These are phyloP conservation scores for Xylaria hypoxylon DNA, from an alignment of 2,329 filamentous ascomycete species.

Conservation along the genomic window DNA sequence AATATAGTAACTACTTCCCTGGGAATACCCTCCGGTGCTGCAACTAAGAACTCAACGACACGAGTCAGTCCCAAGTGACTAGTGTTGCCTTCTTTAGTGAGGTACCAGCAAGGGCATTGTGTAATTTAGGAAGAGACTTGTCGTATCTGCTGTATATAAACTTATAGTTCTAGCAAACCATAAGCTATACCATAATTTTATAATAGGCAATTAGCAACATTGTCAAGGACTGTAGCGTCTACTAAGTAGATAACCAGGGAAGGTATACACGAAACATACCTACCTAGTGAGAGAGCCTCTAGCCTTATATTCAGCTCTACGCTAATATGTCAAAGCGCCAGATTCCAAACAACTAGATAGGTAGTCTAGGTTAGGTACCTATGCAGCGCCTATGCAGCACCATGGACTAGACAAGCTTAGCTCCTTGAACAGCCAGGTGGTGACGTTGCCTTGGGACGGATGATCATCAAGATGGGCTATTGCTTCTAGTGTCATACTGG, in stretches of 20 bases:
- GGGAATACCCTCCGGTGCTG: no score
- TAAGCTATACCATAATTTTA: no score
- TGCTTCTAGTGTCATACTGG: no score
- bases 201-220: no score
- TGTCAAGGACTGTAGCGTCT: neutral
- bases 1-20: no score
- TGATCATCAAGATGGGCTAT: no score
- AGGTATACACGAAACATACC: neutral
- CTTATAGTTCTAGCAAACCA: no score
- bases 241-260: neutral
- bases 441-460: conserved; percentile 19
- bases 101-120: neutral
- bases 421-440: neutral
- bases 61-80: no score
- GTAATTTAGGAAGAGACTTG: neutral
- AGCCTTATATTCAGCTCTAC: conserved; percentile 4
- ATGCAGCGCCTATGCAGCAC: neutral
- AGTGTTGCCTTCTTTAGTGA: neutral
- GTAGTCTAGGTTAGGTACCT: no score
- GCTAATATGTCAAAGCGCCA: conserved; percentile 23
- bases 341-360: conserved; percentile 4
- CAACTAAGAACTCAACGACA: no score
- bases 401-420: neutral
- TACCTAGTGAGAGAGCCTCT: neutral
- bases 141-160: no score